phyloP scores from a whole-genome alignment of 352 stramenopile genomes.

The Globisporangium barbulae region DNA sequence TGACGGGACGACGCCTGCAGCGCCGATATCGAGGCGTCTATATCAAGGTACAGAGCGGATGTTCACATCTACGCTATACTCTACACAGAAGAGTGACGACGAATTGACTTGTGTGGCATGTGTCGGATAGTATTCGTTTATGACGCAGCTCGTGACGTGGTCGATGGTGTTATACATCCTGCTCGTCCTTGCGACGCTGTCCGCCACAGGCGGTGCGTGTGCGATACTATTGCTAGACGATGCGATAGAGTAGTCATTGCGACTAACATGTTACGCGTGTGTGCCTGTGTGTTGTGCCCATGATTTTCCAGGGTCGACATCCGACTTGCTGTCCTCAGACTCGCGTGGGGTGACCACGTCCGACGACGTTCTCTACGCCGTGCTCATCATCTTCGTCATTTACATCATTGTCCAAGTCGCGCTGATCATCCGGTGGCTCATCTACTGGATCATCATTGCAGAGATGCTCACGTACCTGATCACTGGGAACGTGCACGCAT shows the following conservation, averaged over 20 bases:
- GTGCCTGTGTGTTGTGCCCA: neutral
- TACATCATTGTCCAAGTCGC: constrained; percentile 71
- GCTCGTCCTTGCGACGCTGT: constrained; percentile 24
- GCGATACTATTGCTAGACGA: neutral
- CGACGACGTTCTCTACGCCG: constrained; percentile 51
- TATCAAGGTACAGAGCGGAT: constrained; percentile 21
- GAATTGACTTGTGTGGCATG: neutral
- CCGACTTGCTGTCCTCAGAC: constrained; percentile 6
- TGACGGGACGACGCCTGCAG: constrained; percentile 35
- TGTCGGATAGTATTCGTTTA: constrained; percentile 24
- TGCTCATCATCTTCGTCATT: constrained; percentile 38
- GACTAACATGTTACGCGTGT: neutral
- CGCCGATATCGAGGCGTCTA: constrained; percentile 39
- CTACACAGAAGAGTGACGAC: neutral
- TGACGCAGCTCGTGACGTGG: constrained; percentile 32
- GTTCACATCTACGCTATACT: neutral
- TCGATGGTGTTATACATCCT: constrained; percentile 35
- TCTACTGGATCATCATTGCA: constrained; percentile 79
- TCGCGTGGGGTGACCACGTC: constrained; percentile 23
- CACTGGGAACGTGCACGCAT: constrained; percentile 40
- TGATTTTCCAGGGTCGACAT: neutral
- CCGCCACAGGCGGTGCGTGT: constrained; percentile 13
- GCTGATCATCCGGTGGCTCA: constrained; percentile 76
- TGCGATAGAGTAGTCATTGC: too few relatives aligned
- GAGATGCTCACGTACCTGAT: constrained; percentile 54